Evolutionary conservation across 306 rosid species (phyloP), one percentile per base, ranked within the genome.

Genomic region (Acacia melanoxylon): DNA sequence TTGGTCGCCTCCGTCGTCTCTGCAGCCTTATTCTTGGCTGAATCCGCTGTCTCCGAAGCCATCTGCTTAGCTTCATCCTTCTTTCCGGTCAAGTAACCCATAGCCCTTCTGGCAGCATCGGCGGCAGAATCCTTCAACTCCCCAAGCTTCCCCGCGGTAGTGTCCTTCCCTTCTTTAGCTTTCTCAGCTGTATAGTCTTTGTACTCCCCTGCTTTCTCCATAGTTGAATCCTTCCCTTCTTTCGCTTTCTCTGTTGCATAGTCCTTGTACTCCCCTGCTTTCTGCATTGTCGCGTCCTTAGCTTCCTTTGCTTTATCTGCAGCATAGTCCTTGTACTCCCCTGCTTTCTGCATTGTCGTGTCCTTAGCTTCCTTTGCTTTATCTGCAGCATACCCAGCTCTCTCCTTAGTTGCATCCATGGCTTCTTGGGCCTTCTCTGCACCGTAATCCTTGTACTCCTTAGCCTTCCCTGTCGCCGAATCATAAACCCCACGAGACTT

Each of bases 1-100:
- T 74, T 85, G 5, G 86, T 68, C 31, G 91, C 94, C n/a, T 91
- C 96, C 78, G 92, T 91, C 4, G 94, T 90, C 27, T 77, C 93
- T 0, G 89, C 83, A 27, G 83, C 52, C 68, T 75, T 80, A 61
- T 82, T 45, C 71, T 78, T 85, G 25, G 81, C 72, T 24, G 71
- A n/a, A 25, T 79, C 88, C 2, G 49, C 81, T 0, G 93, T 84
- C 27, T 92, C 98, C 0, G 79, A 73, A 16, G 89, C 31, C 72
- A 78, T 82, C 71, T 89, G 68, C 66, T 85, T 89, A 1, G 87
- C 68, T 40, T 91, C 98, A 22, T 93, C 95, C 79, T 83, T 90
- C 91, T 88, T 93, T 1, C 86, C 94, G 0, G 92, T 49, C 80
- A 93, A 88, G 89, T 80, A 90, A 62, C 54, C 92, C 76, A 85